Base-by-base conservation (phyloP, 345 rosid genomes). In the Rhodamnia argentea region DNA sequence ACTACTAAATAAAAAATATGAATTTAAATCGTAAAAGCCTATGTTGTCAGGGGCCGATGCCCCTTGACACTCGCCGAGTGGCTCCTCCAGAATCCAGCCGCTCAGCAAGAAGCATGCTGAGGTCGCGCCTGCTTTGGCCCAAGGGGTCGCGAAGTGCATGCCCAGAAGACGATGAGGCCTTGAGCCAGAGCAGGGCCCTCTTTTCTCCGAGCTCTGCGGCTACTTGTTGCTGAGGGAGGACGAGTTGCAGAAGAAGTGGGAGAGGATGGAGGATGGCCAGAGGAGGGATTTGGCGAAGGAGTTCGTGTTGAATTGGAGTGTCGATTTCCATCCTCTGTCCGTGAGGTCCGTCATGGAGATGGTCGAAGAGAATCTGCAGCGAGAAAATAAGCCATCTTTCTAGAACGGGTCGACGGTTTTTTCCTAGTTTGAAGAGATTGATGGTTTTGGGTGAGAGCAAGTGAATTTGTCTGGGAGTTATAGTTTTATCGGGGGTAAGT, bases 111-210 rank as follows among this genome's bases (percentile, higher is more conserved):
- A 47, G 81, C 82, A 51, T 23, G 82, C 59, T 42, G 51, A 83
- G 7, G 9, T 95, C 27, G 95, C 96, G 3, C 89, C 92, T 57
- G 96, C 92, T 78, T 87, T 96, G 52, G 95, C 96, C 0, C 52
- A 92, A 62, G 92, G 92, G 59, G 91, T 93, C 85, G 93, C 93
- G 42, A 94, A 90, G 88, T 92, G 40, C 93, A 90, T 78, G 85
- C 92, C 89, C 92, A 90, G 18, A 52, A 87, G 83, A 88, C 84
- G 84, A 92, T 64, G 95, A 94, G 82, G 99, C 98, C 86, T 89
- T 96, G 98, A 90, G 87, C 91, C 94, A 93, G 88, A 94, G 97
- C 91, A 89, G 87, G 40, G 94, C 92, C 85, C 82, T 96, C 85
- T 88, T 96, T 94, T 94, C 93, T 53, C 85, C 10, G 97, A 95